Conservation (phyloP, 73 alveolate genomes). For the Urostyla sp. region DNA sequence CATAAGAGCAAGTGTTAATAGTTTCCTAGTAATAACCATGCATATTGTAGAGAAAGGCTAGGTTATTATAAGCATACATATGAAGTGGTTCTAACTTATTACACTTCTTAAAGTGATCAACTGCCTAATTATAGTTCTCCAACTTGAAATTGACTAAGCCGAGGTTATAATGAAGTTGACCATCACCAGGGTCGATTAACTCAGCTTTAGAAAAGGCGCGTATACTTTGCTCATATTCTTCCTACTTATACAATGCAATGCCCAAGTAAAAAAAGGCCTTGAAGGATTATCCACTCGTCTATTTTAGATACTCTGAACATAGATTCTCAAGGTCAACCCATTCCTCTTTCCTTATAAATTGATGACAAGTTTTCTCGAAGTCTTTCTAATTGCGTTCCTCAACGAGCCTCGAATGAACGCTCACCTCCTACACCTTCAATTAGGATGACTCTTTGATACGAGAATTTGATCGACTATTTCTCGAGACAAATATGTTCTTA, state of each 20-base stretch:
- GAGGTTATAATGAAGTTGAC: conserved; percentile 59
- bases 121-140: conserved; percentile 41
- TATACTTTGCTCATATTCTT: conserved; percentile 46
- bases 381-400: conserved; percentile 14
- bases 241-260: conserved; percentile 39
- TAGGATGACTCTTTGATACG: no score
- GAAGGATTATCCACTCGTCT: conserved; percentile 34
- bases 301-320: neutral
- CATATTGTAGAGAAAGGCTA: conserved; percentile 58
- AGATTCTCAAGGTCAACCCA: conserved; percentile 38
- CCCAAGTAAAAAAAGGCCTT: conserved; percentile 64
- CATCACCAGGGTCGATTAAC: conserved; percentile 48
- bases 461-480: no score
- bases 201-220: conserved; percentile 40
- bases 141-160: conserved; percentile 52
- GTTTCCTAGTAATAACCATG: conserved; percentile 48
- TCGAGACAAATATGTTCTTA: no score
- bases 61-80: conserved; percentile 56
- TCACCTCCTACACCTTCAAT: no score
- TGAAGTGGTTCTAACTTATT: conserved; percentile 37
- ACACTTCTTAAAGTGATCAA: conserved; percentile 44
- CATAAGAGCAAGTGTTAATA: conserved; percentile 46
- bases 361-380: conserved; percentile 11
- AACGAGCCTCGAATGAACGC: no score
- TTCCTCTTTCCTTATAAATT: conserved; percentile 17